Conservation (phyloP, 805 yeast species). For the Zygoascus ofunaensis region DNA sequence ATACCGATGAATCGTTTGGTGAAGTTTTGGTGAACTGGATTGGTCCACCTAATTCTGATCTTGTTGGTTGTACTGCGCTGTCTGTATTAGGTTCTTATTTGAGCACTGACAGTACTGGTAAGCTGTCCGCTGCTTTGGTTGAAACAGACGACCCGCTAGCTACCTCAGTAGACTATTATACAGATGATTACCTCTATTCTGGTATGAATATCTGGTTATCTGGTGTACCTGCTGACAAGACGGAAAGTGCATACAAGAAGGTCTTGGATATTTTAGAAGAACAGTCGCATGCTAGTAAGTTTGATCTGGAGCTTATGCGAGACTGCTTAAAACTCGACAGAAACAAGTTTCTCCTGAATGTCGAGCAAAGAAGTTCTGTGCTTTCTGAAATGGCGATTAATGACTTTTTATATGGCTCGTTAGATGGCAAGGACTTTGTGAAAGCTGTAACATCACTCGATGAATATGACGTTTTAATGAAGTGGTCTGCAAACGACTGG, state of each 20-base stretch:
- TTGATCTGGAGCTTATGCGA: constrained; percentile 58
- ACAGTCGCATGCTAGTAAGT: constrained; percentile 40
- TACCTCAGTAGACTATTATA: constrained; percentile 54
- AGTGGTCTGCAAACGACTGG: constrained; percentile 70
- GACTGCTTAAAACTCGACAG: constrained; percentile 60
- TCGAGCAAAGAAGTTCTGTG: constrained; percentile 45
- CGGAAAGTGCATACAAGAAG: constrained; percentile 35
- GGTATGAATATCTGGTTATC: constrained; percentile 46
- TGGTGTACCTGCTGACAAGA: constrained; percentile 67
- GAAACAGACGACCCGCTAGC: constrained; percentile 80
- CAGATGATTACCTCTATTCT: constrained; percentile 63
- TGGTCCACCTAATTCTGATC: constrained; percentile 57
- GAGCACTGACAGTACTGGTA: constrained; percentile 67
- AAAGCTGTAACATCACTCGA: constrained; percentile 45
- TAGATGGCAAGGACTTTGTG: constrained; percentile 48
- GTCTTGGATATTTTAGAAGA: constrained; percentile 41
- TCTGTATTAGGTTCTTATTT: constrained; percentile 65
- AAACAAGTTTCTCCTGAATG: constrained; percentile 38
- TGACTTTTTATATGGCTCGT: constrained; percentile 73
- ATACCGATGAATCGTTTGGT: constrained; percentile 76
- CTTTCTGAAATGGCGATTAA: constrained; percentile 54
- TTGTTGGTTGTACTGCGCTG: constrained; percentile 53
- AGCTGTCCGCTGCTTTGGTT: constrained; percentile 60
- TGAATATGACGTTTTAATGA: constrained; percentile 49
- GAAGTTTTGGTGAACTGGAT: constrained; percentile 69